These are phyloP conservation scores for Aspergillus campestris DNA, from an alignment of 495 filamentous ascomycete genomes.

Conservation along the genomic window DNA sequence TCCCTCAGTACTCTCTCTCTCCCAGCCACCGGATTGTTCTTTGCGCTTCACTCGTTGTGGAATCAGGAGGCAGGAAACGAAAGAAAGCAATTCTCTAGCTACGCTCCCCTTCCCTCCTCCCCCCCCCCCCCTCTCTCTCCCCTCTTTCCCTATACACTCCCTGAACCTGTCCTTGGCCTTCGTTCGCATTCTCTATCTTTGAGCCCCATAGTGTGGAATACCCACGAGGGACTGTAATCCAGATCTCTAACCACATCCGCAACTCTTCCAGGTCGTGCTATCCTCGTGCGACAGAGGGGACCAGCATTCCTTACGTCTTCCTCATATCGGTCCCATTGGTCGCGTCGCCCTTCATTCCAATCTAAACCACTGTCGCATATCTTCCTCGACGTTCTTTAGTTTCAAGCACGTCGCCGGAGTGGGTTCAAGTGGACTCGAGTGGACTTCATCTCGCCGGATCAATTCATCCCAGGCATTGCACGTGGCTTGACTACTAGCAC, in stretches of 20 bases:
- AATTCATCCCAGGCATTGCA: no score
- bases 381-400: no score
- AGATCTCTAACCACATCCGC: no score
- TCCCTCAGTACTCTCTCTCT: no score
- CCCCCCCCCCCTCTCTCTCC: conserved; percentile 22
- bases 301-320: conserved; percentile 10
- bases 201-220: conserved; percentile 1
- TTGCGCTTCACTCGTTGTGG: no score
- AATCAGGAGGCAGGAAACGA: conserved; percentile 18
- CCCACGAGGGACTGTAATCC: background rate
- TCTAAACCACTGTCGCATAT: no score
- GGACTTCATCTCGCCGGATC: no score
- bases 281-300: background rate
- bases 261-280: conserved; percentile 7
- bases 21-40: conserved; percentile 23
- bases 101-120: conserved; percentile 21
- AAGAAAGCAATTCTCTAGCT: conserved; percentile 26
- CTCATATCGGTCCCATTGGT: no score
- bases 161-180: conserved; percentile 10
- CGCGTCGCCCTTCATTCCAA: no score
- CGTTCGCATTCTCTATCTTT: conserved; percentile 3
- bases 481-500: no score
- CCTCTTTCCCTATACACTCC: conserved; percentile 14
- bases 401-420: no score
- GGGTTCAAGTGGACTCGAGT: no score